Evolutionary conservation across 208 protist genomes (phyloP).

Genomic region (Leishmania tropica): DNA sequence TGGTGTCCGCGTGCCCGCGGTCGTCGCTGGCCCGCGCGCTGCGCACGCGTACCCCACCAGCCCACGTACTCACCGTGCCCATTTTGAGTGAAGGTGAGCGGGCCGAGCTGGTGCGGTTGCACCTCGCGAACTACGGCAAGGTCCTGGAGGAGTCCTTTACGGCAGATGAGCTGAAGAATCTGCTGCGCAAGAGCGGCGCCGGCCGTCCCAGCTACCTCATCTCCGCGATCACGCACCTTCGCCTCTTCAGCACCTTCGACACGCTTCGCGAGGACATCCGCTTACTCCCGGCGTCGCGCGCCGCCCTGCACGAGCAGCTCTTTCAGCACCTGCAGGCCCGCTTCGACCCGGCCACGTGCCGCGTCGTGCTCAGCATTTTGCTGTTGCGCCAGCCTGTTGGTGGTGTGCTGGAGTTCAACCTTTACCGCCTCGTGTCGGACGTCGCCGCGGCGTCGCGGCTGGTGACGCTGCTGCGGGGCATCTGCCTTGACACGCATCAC

Average conservation of each 20-base stretch:
- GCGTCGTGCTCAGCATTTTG: conserved; percentile 68
- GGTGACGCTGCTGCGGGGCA: conserved; percentile 70
- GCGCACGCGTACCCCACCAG: conserved; percentile 43
- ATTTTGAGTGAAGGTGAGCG: conserved; percentile 57
- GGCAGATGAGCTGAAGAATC: conserved; percentile 63
- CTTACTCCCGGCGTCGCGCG: conserved; percentile 55
- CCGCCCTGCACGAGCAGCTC: conserved; percentile 53
- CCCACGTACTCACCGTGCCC: conserved; percentile 39
- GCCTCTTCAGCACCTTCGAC: conserved; percentile 83
- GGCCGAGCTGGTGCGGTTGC: conserved; percentile 71
- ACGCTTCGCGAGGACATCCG: conserved; percentile 77
- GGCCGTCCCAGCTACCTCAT: conserved; percentile 71
- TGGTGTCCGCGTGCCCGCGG: conserved; percentile 41
- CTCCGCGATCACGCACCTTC: conserved; percentile 70
- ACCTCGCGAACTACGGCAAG: conserved; percentile 81
- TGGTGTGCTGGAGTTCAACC: conserved; percentile 79
- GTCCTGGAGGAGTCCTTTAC: conserved; percentile 71
- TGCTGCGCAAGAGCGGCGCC: conserved; percentile 77
- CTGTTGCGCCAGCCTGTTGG: conserved; percentile 54
- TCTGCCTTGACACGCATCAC: conserved; percentile 51
- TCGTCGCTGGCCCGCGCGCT: conserved; percentile 51
- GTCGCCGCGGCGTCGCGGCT: conserved; percentile 73
- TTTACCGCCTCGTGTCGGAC: conserved; percentile 80
- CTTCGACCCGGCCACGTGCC: conserved; percentile 54
- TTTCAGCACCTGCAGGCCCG: conserved; percentile 57